Conservation (phyloP, 2,329 filamentous ascomycete genomes). For the Sarocladium strictum region DNA sequence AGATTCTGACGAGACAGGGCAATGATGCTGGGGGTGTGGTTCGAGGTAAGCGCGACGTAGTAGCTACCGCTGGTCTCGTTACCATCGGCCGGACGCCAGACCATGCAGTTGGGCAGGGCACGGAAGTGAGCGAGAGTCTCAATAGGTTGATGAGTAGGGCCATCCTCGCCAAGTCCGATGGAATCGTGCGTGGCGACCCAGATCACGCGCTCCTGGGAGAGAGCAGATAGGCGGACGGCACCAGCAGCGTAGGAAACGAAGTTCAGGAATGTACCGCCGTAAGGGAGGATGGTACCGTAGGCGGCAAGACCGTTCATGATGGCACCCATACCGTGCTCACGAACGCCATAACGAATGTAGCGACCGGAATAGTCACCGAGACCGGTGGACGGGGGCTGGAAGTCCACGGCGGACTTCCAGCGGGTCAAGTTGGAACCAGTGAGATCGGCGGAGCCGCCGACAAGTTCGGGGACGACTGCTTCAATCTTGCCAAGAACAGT, state of each 20-base stretch:
- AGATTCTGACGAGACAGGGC: conserved; percentile 97
- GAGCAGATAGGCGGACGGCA: conserved; percentile 85
- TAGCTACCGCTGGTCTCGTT: conserved; percentile 98
- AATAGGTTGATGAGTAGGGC: conserved; percentile 97
- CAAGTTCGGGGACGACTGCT: conserved; percentile 75
- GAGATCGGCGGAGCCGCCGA: conserved; percentile 95
- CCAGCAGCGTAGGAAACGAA: conserved; percentile 98
- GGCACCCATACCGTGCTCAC: conserved; percentile 87
- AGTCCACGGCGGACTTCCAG: conserved; percentile 96
- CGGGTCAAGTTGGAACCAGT: conserved; percentile 98
- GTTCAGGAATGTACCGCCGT: conserved; percentile 96
- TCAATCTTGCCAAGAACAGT: conserved; percentile 85
- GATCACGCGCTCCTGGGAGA: conserved; percentile 86
- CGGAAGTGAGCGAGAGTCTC: conserved; percentile 98
- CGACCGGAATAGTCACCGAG: conserved; percentile 88
- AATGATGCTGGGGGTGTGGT: conserved; percentile 85
- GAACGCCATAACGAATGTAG: conserved; percentile 88
- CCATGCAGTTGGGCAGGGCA: conserved; percentile 97
- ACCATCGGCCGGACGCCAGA: conserved; percentile 96
- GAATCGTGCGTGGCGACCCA: conserved; percentile 98
- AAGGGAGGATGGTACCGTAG: conserved; percentile 92
- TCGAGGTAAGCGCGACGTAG: conserved; percentile 87
- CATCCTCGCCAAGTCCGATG: conserved; percentile 97
- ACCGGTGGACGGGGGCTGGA: conserved; percentile 82
- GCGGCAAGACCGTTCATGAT: conserved; percentile 94